Evolutionary conservation across 768 basidiomycete species (phyloP).

Genomic region (Gloeostereum incarnatum): DNA sequence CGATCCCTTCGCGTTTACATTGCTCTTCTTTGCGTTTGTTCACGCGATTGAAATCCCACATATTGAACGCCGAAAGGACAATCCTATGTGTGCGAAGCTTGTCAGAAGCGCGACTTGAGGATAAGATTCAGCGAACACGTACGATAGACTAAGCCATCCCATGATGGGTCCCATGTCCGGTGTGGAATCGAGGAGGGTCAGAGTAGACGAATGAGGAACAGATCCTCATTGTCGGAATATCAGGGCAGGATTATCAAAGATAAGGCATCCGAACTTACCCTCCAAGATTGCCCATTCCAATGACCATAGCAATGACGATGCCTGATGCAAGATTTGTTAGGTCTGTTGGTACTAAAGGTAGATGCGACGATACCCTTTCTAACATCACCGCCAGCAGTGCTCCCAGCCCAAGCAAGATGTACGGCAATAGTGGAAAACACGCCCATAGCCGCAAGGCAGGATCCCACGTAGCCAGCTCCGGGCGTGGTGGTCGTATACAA

Average conservation of each 20-base stretch:
- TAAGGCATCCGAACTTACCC: conserved; percentile 17
- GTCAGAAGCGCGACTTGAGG: no score
- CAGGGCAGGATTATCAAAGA: no score
- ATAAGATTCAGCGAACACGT: no score
- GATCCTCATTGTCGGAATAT: no score
- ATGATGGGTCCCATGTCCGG: background rate
- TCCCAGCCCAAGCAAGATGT: conserved; percentile 26
- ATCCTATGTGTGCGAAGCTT: conserved; percentile 12
- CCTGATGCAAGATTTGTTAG: conserved; percentile 27
- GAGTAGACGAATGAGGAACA: conserved; percentile 17
- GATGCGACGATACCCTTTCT: background rate
- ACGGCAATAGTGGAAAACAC: conserved; percentile 26
- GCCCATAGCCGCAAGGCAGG: conserved; percentile 26
- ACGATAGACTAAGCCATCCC: no score
- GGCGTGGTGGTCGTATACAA: conserved; percentile 13
- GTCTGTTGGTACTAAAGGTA: background rate
- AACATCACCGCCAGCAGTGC: conserved; percentile 29
- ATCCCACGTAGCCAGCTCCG: conserved; percentile 21
- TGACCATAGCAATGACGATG: conserved; percentile 24
- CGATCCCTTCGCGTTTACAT: conserved; percentile 23
- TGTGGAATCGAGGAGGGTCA: background rate
- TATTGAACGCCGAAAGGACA: conserved; percentile 19
- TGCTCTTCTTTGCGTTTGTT: conserved; percentile 27
- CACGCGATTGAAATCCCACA: conserved; percentile 25
- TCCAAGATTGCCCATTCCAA: conserved; percentile 33